Base-by-base conservation (phyloP, 805 yeast species). In the Jamesozyma spencerorum region DNA sequence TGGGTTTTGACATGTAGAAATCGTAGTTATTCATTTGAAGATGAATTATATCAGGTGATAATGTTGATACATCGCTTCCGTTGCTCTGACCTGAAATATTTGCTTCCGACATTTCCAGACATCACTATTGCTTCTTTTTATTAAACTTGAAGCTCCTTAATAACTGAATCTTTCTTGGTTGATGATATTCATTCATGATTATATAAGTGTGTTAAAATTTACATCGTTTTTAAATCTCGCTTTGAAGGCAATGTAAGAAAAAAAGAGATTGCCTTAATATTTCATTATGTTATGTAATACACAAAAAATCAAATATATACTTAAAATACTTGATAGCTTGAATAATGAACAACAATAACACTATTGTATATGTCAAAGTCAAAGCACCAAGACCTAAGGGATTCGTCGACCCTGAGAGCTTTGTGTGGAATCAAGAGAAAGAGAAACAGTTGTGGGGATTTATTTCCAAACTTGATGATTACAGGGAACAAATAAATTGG, bases 11-110 rank as follows among this genome's bases (percentile, higher is more conserved):
- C 50, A 74, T 81, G 54, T 84, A 84, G n/a, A 74, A 66, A 54
- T 84, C 94, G 48, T 71, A 75, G 40, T 73, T 70, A 45, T 77
- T 72, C 41, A 83, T 67, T 53, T 82, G 88, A 11, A 81, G 50
- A 37, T 64, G 64, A 29, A 69, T 48, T 33, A 40, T 39, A 15
- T 51, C 55, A 13, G 47, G 36, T 7, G 40, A 34, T 20, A 50
- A 28, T 11, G 32, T 33, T 10, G 46, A 43, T 18, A n/a, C 19
- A 17, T 32, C 29, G 19, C 31, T 17, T 15, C 11, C 10, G 18
- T 33, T 37, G 6, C 29, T 18, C 7, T 26, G n/a, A 2, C 11
- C 17, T 5, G 41, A 19, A 17, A 22, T 7, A 15, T 18, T 29
- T 17, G 17, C 22, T n/a, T 15, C 15, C 22, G 33, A 26, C 40